Base-by-base conservation (phyloP, 176 grass and related monocot genomes). In the Oryza nivara region DNA sequence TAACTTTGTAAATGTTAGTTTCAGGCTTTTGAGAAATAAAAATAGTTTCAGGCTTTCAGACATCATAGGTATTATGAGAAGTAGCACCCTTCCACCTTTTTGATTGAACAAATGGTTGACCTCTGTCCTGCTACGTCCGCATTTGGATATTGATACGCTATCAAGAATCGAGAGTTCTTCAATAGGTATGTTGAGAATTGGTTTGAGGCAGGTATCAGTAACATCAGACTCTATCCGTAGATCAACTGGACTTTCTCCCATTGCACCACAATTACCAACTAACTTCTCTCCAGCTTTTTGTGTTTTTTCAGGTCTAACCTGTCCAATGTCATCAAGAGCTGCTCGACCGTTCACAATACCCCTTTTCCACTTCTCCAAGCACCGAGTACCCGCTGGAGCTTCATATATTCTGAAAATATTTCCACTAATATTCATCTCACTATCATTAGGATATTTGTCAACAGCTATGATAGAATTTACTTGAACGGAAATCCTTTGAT, bases 301-400 rank as follows among this genome's bases (percentile, higher is more conserved):
- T 82, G 36, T 0, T 7, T 61, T 79, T 83, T 86, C 60, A 63
- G 48, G 84, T 74, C 35, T 48, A 67, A 68, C 48, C 40, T 17
- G 74, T 82, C 16, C 46, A 74, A 25, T 73, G 44, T 19, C 68
- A 90, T 82, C 79, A 68, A 73, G 36, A 83, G 80, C 46, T 73
- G 74, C 25, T 47, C 2, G 56, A 67, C 41, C 9, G 12, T 70
- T 82, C 19, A 69, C n/a, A 68, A 34, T 47, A 36, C 30, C 40
- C 49, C 74, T 73, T 46, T 41, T 74, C 84, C 68, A 83, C 70
- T 86, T 86, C 56, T 82, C 83, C 83, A 89, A 82, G 88, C 83
- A 86, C 13, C 14, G 32, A 25, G 30, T 83, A 86, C 60, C 60
- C 68, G 36, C 88, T 74, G 79, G 60, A 69, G 68, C 68, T 74